Base-by-base conservation (phyloP, 2,329 filamentous ascomycete genomes). In the Xylariaceae sp. region DNA sequence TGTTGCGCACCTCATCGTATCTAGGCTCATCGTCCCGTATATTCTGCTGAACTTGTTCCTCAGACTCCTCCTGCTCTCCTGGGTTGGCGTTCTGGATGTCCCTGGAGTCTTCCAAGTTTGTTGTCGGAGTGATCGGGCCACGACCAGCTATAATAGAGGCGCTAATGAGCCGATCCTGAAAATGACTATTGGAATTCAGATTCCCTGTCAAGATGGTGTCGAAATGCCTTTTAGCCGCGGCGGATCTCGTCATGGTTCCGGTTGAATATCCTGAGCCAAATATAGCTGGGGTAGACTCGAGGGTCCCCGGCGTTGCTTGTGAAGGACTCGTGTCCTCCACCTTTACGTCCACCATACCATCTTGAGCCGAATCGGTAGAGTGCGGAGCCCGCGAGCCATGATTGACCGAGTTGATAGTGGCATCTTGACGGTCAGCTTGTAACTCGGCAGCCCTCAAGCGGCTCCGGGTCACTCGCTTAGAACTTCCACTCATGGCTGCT, bases 91-190 rank as follows among this genome's bases (percentile, higher is more conserved):
- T 42, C 11, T 33, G 14, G 19, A 49, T 44, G 17, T 45, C 41
- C 14, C 23, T 36, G 5, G 49, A 43, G 2, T 47, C 39, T 19
- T 50, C 49, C 3, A 51, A 37, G 7, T 27, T 39, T 7, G n/a
- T n/a, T n/a, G n/a, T n/a, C 6, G 46, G 49, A 30, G 37, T 22
- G 4, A 17, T 31, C 2, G 29, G 29, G 4, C 23, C 19, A 29
- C n/a, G 17, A 12, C 19, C 19, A 8, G 17, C 18, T 13, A 33
- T 42, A 14, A 33, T 36, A 2, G 36, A 35, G 3, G 39, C 37
- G 12, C 16, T 25, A 5, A 19, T 36, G 16, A 50, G 35, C 32
- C 38, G 45, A 1, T 40, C 31, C 14, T 38, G 36, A 3, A 45
- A 27, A 10, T 33, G 37, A 7, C 28, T 44, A 16, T 27, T 35